These are phyloP conservation scores for Dentipellis fragilis DNA, from an alignment of 768 basidiomycete species.

Conservation along the genomic window DNA sequence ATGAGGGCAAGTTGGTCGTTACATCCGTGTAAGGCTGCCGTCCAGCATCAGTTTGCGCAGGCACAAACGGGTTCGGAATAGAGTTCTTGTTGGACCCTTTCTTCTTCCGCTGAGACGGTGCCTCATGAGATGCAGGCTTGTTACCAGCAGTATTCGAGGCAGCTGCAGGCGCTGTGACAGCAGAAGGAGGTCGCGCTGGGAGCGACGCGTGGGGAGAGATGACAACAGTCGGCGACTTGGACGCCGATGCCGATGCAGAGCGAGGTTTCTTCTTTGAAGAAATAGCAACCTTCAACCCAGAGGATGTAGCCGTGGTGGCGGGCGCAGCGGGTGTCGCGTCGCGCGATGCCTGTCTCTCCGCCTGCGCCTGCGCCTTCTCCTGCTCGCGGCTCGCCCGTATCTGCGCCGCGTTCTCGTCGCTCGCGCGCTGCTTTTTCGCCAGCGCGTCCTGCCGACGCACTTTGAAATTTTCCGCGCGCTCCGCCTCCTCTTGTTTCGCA, in stretches of 20 bases:
- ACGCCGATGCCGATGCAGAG: not conserved
- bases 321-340: too few species aligned
- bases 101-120: not conserved
- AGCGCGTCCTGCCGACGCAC: too few species aligned
- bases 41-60: not conserved
- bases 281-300: too few species aligned
- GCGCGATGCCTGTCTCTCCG: too few species aligned
- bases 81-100: not conserved
- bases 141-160: not conserved
- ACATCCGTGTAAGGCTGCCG: not conserved
- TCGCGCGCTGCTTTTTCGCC: too few species aligned
- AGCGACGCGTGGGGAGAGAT: not conserved
- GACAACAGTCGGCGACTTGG: not conserved
- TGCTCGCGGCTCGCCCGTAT: too few species aligned
- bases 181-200: not conserved
- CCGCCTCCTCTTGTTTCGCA: too few species aligned
- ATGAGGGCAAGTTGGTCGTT: not conserved
- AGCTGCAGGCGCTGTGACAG: not conserved
- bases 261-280: too few species aligned
- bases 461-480: too few species aligned
- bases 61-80: not conserved
- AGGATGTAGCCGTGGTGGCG: too few species aligned
- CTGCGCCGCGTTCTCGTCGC: too few species aligned
- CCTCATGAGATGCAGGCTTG: not conserved
- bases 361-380: too few species aligned